phyloP scores from a whole-genome alignment of 208 protist species.

The Plasmodiophora brassicae region DNA sequence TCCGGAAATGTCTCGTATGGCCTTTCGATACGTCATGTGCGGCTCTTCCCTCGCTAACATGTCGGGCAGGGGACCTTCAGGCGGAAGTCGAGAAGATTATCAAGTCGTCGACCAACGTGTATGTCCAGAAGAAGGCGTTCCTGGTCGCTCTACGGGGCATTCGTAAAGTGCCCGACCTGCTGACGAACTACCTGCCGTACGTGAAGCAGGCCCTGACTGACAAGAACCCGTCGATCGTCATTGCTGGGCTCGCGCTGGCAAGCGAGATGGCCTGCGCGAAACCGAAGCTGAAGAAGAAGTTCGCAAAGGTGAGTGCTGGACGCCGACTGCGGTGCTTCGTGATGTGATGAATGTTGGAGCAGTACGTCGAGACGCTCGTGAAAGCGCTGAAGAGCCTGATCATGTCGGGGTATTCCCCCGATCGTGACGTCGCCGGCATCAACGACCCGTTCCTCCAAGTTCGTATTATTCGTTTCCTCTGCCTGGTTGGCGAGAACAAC shows the following conservation, averaged over 20 bases:
- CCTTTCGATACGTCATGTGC: neutral
- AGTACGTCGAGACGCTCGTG: conserved; percentile 79
- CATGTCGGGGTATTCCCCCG: conserved; percentile 78
- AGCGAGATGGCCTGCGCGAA: conserved; percentile 70
- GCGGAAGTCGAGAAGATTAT: conserved; percentile 9
- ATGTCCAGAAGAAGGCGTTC: conserved; percentile 33
- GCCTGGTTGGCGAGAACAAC: conserved; percentile 84
- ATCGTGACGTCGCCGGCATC: conserved; percentile 83
- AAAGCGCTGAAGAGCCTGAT: conserved; percentile 87
- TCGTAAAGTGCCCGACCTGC: conserved; percentile 48
- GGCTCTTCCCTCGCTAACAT: neutral
- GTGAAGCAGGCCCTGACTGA: conserved; percentile 60
- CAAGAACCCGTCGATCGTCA: conserved; percentile 69
- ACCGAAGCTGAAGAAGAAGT: conserved; percentile 49
- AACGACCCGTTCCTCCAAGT: conserved; percentile 97
- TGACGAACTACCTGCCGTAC: conserved; percentile 33
- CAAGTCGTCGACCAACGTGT: neutral
- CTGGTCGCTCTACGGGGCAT: conserved; percentile 41
- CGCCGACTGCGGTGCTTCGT: neutral
- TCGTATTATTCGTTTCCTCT: conserved; percentile 85
- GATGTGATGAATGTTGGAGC: neutral
- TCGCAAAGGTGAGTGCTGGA: conserved; percentile 51
- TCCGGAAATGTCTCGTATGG: conserved; percentile 66
- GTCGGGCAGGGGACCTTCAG: conserved; percentile 24
- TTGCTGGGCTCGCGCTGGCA: conserved; percentile 81